Evolutionary conservation across 305 asterid species (phyloP).

Genomic region (Fraxinus sp.): DNA sequence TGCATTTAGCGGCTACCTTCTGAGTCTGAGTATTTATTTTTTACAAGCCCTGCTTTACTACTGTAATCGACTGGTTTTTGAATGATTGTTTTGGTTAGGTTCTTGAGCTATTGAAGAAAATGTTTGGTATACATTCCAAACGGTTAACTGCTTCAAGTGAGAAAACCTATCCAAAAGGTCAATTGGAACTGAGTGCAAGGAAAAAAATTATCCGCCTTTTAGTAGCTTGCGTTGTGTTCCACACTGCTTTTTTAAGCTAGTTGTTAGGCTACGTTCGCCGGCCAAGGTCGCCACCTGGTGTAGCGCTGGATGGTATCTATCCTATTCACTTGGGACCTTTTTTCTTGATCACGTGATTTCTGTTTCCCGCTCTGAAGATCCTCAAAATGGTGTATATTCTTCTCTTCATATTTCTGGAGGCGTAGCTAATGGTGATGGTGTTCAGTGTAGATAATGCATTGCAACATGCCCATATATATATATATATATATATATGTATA

Average conservation of each 20-base stretch:
- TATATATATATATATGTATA: too few species aligned
- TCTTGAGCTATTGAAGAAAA: slow-evolving; percentile 80
- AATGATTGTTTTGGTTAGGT: slow-evolving; percentile 52
- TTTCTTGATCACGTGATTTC: neutral
- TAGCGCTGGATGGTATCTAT: neutral
- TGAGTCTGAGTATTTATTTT: slow-evolving; percentile 5
- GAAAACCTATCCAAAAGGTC: slow-evolving; percentile 71
- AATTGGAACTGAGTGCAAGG: slow-evolving; percentile 85
- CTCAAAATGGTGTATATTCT: neutral
- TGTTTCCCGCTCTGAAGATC: slow-evolving; percentile 6
- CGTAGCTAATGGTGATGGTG: too few species aligned
- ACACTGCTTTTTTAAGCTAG: neutral
- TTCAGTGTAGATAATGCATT: slow-evolving; percentile 12
- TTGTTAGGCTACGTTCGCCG: neutral
- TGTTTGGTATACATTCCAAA: slow-evolving; percentile 57
- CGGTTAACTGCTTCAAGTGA: slow-evolving; percentile 44
- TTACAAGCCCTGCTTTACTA: neutral
- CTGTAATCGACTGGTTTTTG: slow-evolving; percentile 27
- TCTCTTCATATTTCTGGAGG: slow-evolving; percentile 7
- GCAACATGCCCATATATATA: neutral
- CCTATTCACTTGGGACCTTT: neutral
- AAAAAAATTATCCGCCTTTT: neutral
- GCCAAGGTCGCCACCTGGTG: neutral
- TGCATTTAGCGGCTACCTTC: slow-evolving; percentile 2
- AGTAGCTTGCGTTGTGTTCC: neutral